Conservation (phyloP, 441 rosid genomes). For the Populus hybrid region DNA sequence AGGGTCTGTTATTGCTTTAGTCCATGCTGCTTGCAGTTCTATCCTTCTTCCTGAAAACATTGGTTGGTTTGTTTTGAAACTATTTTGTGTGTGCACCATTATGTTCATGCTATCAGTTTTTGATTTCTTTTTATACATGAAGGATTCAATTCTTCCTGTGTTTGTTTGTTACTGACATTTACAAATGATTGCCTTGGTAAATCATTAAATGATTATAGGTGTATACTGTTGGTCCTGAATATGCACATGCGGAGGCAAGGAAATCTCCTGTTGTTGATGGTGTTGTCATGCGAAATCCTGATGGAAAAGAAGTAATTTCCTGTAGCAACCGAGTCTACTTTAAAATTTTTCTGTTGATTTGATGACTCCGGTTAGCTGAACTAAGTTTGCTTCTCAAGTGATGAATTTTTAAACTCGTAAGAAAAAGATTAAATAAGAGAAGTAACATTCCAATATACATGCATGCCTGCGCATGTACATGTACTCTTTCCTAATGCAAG, state of each 20-base stretch:
- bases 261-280: conserved; percentile 99
- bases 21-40: not conserved
- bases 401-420: not conserved
- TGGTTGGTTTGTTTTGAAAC: not conserved
- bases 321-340: not conserved
- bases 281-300: conserved; percentile 98
- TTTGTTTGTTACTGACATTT: conserved; percentile 10
- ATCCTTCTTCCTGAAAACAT: not conserved
- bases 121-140: not conserved
- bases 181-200: conserved; percentile 7
- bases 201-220: conserved; percentile 48
- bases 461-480: not conserved
- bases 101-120: not conserved
- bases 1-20: not conserved
- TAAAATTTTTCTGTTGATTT: too few relatives aligned
- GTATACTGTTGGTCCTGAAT: conserved; percentile 98
- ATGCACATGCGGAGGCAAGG: conserved; percentile 99
- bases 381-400: not conserved
- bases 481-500: not conserved
- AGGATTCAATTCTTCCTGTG: not conserved
- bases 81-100: not conserved
- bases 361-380: not conserved
- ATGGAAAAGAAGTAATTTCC: conserved; percentile 93
- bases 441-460: not conserved
- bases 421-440: not conserved